Percentiles rank a stretch among this genome's conserved stretches.
Conservation (phyloP, 495 filamentous ascomycete genomes). For the Xanthoparmelia taractica region DNA sequence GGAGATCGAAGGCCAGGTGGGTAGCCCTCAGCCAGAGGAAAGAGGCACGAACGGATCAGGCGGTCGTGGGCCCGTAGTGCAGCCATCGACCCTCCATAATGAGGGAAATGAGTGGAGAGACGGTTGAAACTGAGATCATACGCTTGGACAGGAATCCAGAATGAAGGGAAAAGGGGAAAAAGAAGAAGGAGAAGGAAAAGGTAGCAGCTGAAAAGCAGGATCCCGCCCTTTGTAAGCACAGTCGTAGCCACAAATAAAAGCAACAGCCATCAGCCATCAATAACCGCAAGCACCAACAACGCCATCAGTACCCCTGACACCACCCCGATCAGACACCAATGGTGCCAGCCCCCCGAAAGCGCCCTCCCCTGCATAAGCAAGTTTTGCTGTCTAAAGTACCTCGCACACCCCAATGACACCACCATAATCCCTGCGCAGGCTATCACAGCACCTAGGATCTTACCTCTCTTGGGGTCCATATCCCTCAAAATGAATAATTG, state of each 20-base stretch:
- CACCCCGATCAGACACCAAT: not conserved
- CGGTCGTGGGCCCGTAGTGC: constrained; percentile 17
- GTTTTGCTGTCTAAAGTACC: constrained; percentile 23
- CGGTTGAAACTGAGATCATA: not conserved
- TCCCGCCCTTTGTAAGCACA: not conserved
- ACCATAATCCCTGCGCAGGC: constrained; percentile 15
- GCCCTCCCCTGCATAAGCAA: constrained; percentile 10
- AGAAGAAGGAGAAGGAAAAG: no score
- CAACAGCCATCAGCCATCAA: constrained; percentile 3
- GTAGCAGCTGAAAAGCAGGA: no score
- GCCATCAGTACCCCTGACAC: not conserved
- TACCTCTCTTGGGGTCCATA: constrained; percentile 11
- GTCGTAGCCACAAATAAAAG: not conserved
- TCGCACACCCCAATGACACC: constrained; percentile 16
- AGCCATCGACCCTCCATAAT: constrained; percentile 26
- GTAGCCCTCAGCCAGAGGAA: not conserved
- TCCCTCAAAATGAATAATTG: constrained; percentile 21
- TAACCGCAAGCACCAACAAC: constrained; percentile 7
- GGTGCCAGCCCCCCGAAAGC: constrained; percentile 13
- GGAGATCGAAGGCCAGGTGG: constrained; percentile 1
- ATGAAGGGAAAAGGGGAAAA: not conserved
- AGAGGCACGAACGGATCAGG: constrained; percentile 4
- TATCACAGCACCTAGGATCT: constrained; percentile 11
- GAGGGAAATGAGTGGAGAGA: constrained; percentile 27
- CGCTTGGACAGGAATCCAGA: not conserved